A percentile compares a stretch with the other conserved stretches of the same genome.
Conservation (phyloP, 805 yeast species). For the Metschnikowia reukaufii region DNA sequence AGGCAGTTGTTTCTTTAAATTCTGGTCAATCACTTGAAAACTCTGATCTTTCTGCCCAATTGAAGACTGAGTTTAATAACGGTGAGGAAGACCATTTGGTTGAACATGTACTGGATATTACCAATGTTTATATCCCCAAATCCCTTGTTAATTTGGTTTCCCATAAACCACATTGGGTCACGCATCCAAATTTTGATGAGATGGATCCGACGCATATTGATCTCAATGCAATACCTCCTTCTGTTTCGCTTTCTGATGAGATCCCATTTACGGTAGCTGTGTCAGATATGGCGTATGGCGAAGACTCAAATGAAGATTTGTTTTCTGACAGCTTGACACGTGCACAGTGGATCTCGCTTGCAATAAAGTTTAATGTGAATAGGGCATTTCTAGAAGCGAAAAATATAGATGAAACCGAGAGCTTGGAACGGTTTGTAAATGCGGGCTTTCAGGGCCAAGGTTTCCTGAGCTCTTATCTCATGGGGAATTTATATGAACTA, state of each 20-base stretch:
- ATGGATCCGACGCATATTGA: conserved; percentile 8
- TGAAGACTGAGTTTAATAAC: background rate
- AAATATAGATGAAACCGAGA: background rate
- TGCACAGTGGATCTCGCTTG: conserved; percentile 9
- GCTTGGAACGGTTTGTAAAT: background rate
- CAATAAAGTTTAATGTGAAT: conserved; percentile 8
- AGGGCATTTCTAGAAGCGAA: conserved; percentile 1
- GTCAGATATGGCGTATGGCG: conserved; percentile 1
- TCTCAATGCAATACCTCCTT: conserved; percentile 4
- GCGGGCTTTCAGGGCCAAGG: background rate
- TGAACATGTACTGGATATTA: conserved; percentile 10
- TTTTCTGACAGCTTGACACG: conserved; percentile 1
- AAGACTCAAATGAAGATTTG: background rate
- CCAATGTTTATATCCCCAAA: conserved; percentile 11
- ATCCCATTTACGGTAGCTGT: conserved; percentile 5
- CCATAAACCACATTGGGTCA: conserved; percentile 11
- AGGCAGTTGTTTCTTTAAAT: conserved; percentile 7
- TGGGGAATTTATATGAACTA: background rate
- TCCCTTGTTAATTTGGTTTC: conserved; percentile 1
- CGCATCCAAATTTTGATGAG: conserved; percentile 3
- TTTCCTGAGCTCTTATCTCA: conserved; percentile 8
- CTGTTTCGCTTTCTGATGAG: conserved; percentile 7
- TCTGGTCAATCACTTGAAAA: background rate
- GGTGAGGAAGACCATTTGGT: conserved; percentile 4
- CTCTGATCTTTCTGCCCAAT: background rate